phyloP scores from a whole-genome alignment of 2,329 filamentous ascomycete species.

The Grosmannia penicillata region DNA sequence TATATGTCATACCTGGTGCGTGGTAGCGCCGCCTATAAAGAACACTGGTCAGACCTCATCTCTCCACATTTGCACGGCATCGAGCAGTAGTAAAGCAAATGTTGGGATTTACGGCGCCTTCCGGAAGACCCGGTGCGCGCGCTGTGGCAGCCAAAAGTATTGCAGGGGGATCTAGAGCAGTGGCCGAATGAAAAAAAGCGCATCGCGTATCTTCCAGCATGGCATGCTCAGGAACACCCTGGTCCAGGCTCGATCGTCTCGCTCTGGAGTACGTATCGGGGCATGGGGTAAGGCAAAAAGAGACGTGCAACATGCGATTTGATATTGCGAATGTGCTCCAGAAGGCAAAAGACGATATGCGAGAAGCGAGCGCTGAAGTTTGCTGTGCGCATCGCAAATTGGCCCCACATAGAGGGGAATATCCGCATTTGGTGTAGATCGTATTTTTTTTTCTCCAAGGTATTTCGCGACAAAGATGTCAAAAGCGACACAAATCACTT shows the following conservation, averaged over 20 bases:
- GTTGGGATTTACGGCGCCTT: too few relatives aligned
- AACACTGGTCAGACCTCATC: slow-evolving; percentile 13
- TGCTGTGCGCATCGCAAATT: not conserved
- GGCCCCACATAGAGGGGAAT: slow-evolving; percentile 4
- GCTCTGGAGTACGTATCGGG: not conserved
- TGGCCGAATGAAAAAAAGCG: too few relatives aligned
- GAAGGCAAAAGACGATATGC: not conserved
- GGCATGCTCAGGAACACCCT: slow-evolving; percentile 6
- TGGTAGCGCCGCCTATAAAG: slow-evolving; percentile 51
- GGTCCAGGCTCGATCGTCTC: slow-evolving; percentile 3
- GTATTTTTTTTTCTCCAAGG: slow-evolving; percentile 5
- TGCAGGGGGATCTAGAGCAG: too few relatives aligned
- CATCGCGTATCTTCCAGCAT: not conserved
- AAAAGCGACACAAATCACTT: slow-evolving; percentile 9
- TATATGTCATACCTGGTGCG: slow-evolving; percentile 52
- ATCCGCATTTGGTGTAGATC: slow-evolving; percentile 8
- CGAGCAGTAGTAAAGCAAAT: not conserved
- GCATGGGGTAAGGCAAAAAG: not conserved
- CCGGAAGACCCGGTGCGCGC: too few relatives aligned
- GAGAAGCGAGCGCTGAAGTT: not conserved
- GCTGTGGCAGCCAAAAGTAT: too few relatives aligned
- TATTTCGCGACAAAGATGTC: not conserved
- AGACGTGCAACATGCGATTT: not conserved
- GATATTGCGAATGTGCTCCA: not conserved
- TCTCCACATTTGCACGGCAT: slow-evolving; percentile 9